phyloP scores from a whole-genome alignment of 306 rosid species.

The Prunus salicina region DNA sequence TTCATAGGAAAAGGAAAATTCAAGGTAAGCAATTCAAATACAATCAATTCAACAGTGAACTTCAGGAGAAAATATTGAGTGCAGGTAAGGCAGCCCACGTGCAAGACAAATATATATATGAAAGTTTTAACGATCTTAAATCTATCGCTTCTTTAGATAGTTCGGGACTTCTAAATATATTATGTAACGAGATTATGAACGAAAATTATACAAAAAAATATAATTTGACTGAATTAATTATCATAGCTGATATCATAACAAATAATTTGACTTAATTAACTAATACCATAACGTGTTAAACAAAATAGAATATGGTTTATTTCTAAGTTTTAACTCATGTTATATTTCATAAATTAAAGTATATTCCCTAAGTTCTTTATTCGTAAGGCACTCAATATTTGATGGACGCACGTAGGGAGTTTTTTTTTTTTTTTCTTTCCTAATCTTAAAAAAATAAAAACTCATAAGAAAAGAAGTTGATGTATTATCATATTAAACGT shows the following conservation, averaged over 20 bases:
- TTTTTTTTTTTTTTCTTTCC: not conserved
- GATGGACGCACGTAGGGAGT: not conserved
- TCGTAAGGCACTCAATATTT: not conserved
- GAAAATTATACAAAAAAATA: not conserved
- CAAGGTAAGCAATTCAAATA: not conserved
- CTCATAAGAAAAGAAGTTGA: not conserved
- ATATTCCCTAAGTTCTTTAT: not conserved
- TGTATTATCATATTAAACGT: not conserved
- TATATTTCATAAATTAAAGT: not conserved
- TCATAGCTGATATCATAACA: not conserved
- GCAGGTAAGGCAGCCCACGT: conserved; percentile 39
- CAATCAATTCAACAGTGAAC: conserved; percentile 15
- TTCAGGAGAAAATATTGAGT: conserved; percentile 18
- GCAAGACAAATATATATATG: conserved; percentile 11
- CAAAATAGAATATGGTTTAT: not conserved
- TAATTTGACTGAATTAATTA: not conserved
- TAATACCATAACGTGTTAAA: not conserved
- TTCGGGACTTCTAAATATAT: not conserved
- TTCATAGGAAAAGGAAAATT: not conserved
- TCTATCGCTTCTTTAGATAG: not conserved
- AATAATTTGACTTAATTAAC: not conserved
- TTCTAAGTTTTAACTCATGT: not conserved
- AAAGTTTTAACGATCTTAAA: not conserved
- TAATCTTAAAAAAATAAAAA: not conserved
- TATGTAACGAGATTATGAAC: not conserved